A percentile compares a stretch with the other conserved stretches of the same genome.
phyloP scores from a whole-genome alignment of 1,284 basidiomycete species.

The Ceratobasidium sp. region DNA sequence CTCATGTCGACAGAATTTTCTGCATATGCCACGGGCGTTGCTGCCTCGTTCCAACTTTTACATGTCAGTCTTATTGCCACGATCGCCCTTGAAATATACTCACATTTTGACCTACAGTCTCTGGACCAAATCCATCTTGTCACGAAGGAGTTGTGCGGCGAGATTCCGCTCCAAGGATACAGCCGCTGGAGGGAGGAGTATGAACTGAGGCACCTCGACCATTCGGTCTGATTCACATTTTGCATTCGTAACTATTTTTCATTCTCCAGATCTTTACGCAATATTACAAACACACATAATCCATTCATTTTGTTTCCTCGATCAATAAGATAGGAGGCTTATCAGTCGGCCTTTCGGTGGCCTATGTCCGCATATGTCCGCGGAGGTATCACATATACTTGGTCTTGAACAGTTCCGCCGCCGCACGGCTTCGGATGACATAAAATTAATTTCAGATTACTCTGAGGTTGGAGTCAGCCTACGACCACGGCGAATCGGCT shows the following conservation, averaged over 20 bases:
- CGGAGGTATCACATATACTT: neutral
- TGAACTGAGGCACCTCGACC: constrained; percentile 43
- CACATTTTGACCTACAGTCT: constrained; percentile 47
- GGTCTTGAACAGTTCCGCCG: constrained; percentile 7
- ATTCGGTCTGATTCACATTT: constrained; percentile 10
- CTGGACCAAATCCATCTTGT: constrained; percentile 56
- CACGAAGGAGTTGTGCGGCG: constrained; percentile 56
- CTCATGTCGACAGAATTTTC: constrained; percentile 55
- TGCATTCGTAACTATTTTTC: neutral
- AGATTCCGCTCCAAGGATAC: constrained; percentile 58
- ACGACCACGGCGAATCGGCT: constrained; percentile 8
- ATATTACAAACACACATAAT: neutral
- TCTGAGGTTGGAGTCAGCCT: neutral
- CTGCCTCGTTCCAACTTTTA: constrained; percentile 57
- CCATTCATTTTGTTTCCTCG: neutral
- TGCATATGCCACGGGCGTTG: constrained; percentile 57
- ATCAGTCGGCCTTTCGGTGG: constrained; percentile 3
- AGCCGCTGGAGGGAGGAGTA: constrained; percentile 54
- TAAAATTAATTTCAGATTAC: neutral
- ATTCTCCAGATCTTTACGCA: neutral
- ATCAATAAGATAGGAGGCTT: neutral
- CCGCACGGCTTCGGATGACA: constrained; percentile 12
- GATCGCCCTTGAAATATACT: neutral
- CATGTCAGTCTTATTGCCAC: constrained; percentile 49
- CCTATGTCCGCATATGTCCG: neutral